Conservation (phyloP, 257 asterid genomes). For the Penstemon newberryi region DNA sequence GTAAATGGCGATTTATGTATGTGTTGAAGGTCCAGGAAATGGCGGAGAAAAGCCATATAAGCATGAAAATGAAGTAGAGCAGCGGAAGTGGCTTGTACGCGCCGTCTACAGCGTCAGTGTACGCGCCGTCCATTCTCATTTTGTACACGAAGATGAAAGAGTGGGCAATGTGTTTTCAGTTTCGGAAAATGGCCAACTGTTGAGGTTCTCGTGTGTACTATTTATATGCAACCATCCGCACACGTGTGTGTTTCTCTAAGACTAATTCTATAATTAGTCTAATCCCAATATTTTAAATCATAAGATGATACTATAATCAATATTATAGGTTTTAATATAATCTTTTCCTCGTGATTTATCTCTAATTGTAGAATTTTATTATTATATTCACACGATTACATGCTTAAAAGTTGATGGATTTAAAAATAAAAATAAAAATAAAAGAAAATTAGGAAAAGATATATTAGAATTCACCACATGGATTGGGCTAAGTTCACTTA, state of each 20-base stretch:
- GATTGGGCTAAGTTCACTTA: too few species aligned
- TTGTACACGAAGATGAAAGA: background rate
- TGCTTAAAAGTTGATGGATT: too few species aligned
- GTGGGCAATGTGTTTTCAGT: constrained; percentile 25
- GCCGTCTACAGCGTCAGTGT: constrained; percentile 37
- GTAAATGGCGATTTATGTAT: constrained; percentile 66
- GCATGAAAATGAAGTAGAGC: constrained; percentile 50
- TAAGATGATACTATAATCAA: background rate
- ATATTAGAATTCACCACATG: too few species aligned
- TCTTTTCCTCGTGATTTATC: background rate
- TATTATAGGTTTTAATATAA: constrained; percentile 4
- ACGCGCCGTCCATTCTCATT: constrained; percentile 37
- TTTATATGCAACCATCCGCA: constrained; percentile 16
- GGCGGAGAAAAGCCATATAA: constrained; percentile 67
- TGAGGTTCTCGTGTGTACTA: constrained; percentile 5
- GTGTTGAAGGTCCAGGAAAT: constrained; percentile 73
- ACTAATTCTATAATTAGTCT: constrained; percentile 13
- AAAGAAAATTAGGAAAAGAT: too few species aligned
- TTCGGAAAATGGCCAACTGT: constrained; percentile 29
- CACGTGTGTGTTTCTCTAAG: constrained; percentile 28
- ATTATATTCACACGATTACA: background rate
- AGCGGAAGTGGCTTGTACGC: constrained; percentile 61
- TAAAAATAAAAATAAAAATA: too few species aligned
- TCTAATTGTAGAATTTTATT: background rate
- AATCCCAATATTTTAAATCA: background rate